Percentiles rank a stretch among this genome's conserved stretches.
These are phyloP conservation scores for Lentinula sp. DNA, from an alignment of 768 basidiomycete species.

Conservation along the genomic window DNA sequence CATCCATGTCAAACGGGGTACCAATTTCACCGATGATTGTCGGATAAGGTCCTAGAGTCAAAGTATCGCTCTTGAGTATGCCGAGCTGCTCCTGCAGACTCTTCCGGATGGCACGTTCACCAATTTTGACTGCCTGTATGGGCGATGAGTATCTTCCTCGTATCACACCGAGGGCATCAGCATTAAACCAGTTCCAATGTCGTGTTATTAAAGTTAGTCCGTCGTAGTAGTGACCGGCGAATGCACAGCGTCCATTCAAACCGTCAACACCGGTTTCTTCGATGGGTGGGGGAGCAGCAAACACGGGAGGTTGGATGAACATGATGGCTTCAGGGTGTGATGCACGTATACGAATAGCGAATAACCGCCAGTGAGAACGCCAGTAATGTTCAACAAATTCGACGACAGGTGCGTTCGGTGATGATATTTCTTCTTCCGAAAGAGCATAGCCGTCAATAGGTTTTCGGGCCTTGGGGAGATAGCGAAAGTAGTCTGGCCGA, in stretches of 20 bases:
- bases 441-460: neutral
- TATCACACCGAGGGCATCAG: slow-evolving; percentile 89
- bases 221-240: slow-evolving; percentile 90
- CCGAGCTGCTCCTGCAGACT: slow-evolving; percentile 80
- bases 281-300: slow-evolving; percentile 65
- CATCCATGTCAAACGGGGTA: slow-evolving; percentile 91
- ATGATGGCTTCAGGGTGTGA: slow-evolving; percentile 78
- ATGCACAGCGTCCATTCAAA: slow-evolving; percentile 60
- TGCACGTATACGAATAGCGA: slow-evolving; percentile 49
- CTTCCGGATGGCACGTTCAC: slow-evolving; percentile 76
- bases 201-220: slow-evolving; percentile 89
- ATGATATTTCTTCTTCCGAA: slow-evolving; percentile 3
- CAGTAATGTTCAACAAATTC: slow-evolving; percentile 79
- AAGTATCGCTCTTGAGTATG: slow-evolving; percentile 68
- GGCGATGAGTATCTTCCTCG: slow-evolving; percentile 71
- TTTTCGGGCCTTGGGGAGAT: slow-evolving; percentile 22
- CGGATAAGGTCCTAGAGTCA: slow-evolving; percentile 66
- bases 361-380: slow-evolving; percentile 62
- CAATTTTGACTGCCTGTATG: slow-evolving; percentile 72
- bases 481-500: slow-evolving; percentile 71
- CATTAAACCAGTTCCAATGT: slow-evolving; percentile 95
- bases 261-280: slow-evolving; percentile 34
- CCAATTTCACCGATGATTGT: slow-evolving; percentile 96
- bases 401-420: slow-evolving; percentile 34
- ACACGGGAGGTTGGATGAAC: slow-evolving; percentile 92